Evolutionary conservation across 176 grass and related monocot species (phyloP).

Genomic region (Olyra latifolia): DNA sequence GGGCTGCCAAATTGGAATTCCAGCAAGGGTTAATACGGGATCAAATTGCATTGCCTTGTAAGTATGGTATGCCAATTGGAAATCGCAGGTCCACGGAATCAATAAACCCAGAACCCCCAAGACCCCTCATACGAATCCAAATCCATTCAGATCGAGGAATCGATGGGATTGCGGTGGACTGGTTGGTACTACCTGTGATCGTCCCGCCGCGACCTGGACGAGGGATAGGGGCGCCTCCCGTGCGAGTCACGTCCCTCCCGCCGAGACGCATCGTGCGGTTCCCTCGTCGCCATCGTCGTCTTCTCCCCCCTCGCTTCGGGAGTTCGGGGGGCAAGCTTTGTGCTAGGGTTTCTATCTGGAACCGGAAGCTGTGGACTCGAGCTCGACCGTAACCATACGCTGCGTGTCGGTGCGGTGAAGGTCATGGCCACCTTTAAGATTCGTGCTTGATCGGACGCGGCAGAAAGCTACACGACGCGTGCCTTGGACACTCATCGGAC

Average conservation of each 20-base stretch:
- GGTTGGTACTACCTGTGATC: constrained; percentile 42
- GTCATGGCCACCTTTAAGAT: constrained; percentile 13
- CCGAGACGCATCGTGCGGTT: constrained; percentile 41
- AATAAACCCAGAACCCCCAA: not conserved
- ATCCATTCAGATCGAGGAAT: constrained; percentile 1
- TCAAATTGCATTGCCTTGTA: not conserved
- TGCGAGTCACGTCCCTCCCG: constrained; percentile 51
- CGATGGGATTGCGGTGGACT: not conserved
- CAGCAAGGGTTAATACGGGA: not conserved
- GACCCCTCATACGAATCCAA: not conserved
- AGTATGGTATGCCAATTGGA: not conserved
- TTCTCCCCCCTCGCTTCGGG: too few relatives aligned
- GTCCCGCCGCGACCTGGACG: constrained; percentile 45
- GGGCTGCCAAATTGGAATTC: constrained; percentile 35
- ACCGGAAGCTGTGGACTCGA: not conserved
- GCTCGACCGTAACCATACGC: not conserved
- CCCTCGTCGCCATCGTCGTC: constrained; percentile 36
- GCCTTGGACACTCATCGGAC: not conserved
- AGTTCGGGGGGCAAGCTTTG: too few relatives aligned
- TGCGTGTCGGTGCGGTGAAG: not conserved
- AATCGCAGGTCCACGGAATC: not conserved
- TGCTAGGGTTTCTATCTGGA: constrained; percentile 36
- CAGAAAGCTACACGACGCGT: not conserved
- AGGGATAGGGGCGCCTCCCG: constrained; percentile 43
- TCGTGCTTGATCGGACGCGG: not conserved